Conservation (phyloP, 768 basidiomycete species). For the Gyrodon lividus region DNA sequence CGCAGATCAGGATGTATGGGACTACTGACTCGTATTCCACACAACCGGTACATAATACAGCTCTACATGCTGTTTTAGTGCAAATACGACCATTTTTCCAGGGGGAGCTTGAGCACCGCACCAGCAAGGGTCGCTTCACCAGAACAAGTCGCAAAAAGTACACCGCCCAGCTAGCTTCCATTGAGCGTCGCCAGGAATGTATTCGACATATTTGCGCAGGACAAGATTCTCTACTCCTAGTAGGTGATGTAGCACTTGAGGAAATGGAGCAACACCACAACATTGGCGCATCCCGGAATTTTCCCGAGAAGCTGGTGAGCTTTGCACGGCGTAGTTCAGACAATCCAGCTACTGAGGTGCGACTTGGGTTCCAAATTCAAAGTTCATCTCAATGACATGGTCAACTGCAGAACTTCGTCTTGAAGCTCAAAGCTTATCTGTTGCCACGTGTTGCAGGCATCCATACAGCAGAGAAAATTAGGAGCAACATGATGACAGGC, state of each 20-base stretch:
- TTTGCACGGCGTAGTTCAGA: constrained; percentile 2
- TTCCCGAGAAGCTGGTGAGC: background rate
- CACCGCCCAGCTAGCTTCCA: background rate
- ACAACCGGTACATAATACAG: constrained; percentile 24
- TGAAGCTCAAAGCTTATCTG: constrained; percentile 3
- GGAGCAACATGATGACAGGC: too few relatives aligned
- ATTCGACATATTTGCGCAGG: constrained; percentile 11
- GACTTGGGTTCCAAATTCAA: background rate
- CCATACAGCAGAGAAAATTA: background rate
- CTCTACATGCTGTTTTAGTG: too few relatives aligned
- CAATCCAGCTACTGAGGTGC: constrained; percentile 27
- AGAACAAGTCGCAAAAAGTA: background rate
- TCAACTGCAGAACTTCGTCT: constrained; percentile 6
- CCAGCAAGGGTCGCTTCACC: background rate
- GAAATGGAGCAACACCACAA: constrained; percentile 13
- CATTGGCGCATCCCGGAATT: constrained; percentile 14
- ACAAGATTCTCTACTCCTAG: background rate
- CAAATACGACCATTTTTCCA: background rate
- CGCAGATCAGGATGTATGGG: constrained; percentile 25
- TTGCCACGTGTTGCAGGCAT: constrained; percentile 3
- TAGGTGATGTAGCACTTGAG: background rate
- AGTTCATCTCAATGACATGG: background rate
- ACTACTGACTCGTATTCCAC: constrained; percentile 36
- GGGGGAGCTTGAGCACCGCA: constrained; percentile 9
- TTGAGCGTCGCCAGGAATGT: constrained; percentile 1